Base-by-base conservation (phyloP, 176 grass and related monocot genomes). In the Zoysia japonica region DNA sequence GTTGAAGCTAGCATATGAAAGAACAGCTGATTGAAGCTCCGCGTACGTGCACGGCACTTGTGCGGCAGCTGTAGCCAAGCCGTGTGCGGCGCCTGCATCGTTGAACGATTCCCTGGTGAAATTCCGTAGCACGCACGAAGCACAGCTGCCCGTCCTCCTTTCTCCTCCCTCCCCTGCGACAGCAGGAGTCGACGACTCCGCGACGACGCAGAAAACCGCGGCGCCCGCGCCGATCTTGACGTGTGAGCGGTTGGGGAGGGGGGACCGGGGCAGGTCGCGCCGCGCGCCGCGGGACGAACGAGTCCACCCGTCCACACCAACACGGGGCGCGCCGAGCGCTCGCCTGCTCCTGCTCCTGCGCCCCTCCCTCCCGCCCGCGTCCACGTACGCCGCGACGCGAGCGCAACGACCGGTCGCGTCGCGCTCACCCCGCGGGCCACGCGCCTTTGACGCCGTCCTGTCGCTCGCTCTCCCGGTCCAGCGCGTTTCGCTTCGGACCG, bases 361-460 rank as follows among this genome's bases (percentile, higher is more conserved):
- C 28, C 28, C 28, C 28, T 28, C 28, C 28, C 5, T 3, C 8
- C 16, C 12, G 61, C 15, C 54, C 28, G 39, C 7, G 28, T 28
- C 3, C 51, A 16, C 47, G 40, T 54, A 53, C 47, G 71, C 35
- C 65, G 28, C 28, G 55, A 53, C 72, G 69, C 69, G 28, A 28
- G 28, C 28, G 28, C 28, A 28, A 28, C 28, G 28, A 28, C 28
- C 28, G 28, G 28, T 28, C 28, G 28, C 28, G 28, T 0, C 57
- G 7, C 74, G 16, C 4, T n/a, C 56, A 14, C 11, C 11, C 11
- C 73, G 44, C 61, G 47, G 9, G 11, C 53, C 50, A 85, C 84
- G 84, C 86, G 86, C 9, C 7, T 85, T 89, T 89, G 82, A 85
- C 78, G 72, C 42, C 78, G 64, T 77, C 81, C 70, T 40, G 65